phyloP scores from a whole-genome alignment of 345 rosid species.

The Brassica carinata region DNA sequence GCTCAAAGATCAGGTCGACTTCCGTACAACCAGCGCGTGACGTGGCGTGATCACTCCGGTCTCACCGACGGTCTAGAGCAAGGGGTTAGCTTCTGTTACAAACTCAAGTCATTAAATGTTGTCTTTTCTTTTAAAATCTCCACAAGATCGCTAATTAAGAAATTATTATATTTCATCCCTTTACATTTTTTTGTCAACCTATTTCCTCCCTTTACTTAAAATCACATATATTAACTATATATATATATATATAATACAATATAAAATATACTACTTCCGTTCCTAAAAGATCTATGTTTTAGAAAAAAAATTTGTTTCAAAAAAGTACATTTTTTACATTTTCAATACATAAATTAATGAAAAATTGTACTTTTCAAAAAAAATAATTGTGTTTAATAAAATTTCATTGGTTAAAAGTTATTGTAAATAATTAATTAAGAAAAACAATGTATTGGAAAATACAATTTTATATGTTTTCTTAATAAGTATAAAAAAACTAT shows the following conservation, averaged over 20 bases:
- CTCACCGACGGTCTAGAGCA: slow-evolving; percentile 93
- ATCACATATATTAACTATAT: background rate
- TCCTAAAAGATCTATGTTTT: too few species aligned
- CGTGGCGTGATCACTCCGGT: slow-evolving; percentile 95
- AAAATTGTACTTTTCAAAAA: too few species aligned
- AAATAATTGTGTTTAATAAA: too few species aligned
- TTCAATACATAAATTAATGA: too few species aligned
- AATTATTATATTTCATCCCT: background rate
- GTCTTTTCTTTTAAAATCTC: background rate
- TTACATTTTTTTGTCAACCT: background rate
- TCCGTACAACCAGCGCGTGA: slow-evolving; percentile 79
- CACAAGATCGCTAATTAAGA: slow-evolving; percentile 8
- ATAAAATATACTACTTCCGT: too few species aligned
- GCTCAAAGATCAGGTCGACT: slow-evolving; percentile 90
- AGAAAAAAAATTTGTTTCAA: too few species aligned
- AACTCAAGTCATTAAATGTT: background rate
- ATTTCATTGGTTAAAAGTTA: too few species aligned
- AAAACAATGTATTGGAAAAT: too few species aligned
- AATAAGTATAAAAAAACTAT: too few species aligned
- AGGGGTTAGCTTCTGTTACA: slow-evolving; percentile 60
- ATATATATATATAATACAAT: background rate
- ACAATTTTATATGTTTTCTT: too few species aligned
- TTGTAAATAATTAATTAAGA: too few species aligned
- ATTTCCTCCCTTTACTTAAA: background rate
- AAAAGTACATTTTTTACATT: too few species aligned